Evolutionary conservation across 176 grass and related monocot genomes (phyloP).

Genomic region (Rhynchospora breviuscula): DNA sequence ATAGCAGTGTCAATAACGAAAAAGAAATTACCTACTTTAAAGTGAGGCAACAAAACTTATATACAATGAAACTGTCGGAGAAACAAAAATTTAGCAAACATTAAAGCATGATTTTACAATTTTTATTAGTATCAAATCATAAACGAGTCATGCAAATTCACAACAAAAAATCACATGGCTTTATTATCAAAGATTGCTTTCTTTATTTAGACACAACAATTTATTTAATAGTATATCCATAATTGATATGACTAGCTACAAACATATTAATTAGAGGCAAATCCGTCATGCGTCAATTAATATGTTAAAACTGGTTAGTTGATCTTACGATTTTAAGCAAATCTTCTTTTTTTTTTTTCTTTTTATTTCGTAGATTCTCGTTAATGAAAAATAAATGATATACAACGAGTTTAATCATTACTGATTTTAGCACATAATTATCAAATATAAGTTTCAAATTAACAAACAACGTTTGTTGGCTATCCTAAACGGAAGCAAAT

Average conservation of each 20-base stretch:
- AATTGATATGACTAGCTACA: background rate
- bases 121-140: background rate
- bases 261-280: background rate
- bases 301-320: background rate
- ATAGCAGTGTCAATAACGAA: too few relatives aligned
- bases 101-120: background rate
- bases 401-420: background rate
- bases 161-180: background rate
- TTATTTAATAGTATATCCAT: background rate
- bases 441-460: background rate
- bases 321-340: background rate
- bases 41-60: too few relatives aligned
- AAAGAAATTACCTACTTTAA: too few relatives aligned
- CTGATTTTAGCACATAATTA: background rate
- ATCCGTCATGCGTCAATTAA: background rate
- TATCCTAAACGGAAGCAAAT: too few relatives aligned
- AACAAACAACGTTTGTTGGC: background rate
- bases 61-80: background rate
- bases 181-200: background rate
- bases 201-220: background rate
- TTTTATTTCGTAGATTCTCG: background rate
- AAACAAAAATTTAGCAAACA: background rate
- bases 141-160: background rate
- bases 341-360: background rate
- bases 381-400: background rate